Evolutionary conservation across 352 stramenopile species (phyloP).

Genomic region (Phytophthora hibernalis): DNA sequence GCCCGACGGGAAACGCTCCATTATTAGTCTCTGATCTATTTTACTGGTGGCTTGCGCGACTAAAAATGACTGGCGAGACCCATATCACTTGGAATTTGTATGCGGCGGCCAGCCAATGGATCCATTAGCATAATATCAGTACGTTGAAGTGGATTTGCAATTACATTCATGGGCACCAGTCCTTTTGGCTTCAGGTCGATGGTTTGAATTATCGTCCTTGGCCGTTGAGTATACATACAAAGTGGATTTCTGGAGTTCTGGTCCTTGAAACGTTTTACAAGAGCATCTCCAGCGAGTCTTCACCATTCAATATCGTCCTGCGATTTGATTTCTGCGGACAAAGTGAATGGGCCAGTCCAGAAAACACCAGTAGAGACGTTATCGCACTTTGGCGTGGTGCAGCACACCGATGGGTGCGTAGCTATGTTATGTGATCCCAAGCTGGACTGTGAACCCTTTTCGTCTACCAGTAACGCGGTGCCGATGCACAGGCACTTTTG

Average conservation of each 20-base stretch:
- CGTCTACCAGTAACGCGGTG: not conserved
- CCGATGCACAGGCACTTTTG: not conserved
- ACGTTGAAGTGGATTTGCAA: too few species aligned
- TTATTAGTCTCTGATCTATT: slow-evolving; percentile 26
- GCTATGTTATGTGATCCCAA: not conserved
- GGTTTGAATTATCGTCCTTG: too few species aligned
- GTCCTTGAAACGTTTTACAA: not conserved
- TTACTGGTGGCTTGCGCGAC: not conserved
- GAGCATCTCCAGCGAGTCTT: too few species aligned
- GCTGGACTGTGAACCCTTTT: not conserved
- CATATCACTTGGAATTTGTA: not conserved
- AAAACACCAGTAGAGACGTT: not conserved
- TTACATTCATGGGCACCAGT: too few species aligned
- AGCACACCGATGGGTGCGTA: not conserved
- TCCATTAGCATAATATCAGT: too few species aligned
- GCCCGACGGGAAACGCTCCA: slow-evolving; percentile 27
- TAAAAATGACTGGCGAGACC: slow-evolving; percentile 21
- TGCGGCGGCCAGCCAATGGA: too few species aligned
- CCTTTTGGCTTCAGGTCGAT: too few species aligned
- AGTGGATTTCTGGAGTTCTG: not conserved
- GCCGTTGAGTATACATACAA: too few species aligned
- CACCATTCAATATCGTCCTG: not conserved
- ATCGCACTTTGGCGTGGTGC: not conserved
- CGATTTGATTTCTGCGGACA: not conserved
- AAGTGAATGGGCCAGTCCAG: not conserved